Base-by-base conservation (phyloP, 1,139 yeast species). In the Hyphopichia burtonii region DNA sequence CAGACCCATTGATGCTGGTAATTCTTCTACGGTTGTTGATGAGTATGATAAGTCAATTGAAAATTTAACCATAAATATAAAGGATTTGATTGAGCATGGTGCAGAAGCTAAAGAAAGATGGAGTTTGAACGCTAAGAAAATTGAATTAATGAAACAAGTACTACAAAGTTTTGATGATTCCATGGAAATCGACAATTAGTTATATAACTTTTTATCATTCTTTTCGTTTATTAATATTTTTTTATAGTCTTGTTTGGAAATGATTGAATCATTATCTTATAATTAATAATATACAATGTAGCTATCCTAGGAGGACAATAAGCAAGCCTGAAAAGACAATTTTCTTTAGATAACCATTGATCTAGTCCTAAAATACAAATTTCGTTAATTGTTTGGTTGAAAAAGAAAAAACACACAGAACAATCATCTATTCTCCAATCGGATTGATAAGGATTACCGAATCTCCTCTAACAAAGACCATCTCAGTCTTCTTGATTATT, bases 401-500 rank as follows among this genome's bases (percentile, higher is more conserved):
- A 8, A n/a, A n/a, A n/a, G n/a, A n/a, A n/a, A n/a, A n/a, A n/a
- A n/a, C n/a, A n/a, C n/a, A n/a, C n/a, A n/a, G n/a, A 8, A 8
- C 5, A 20, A 20, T 20, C 5, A 28, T 22, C 41, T 47, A 58
- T 41, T 58, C 53, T 32, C 55, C 52, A 18, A 62, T 49, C 16
- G 78, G 76, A 45, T 88, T 82, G 46, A 88, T 81, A 54, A 90
- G 75, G 42, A 93, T 88, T 38, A 91, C 98, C 4, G 95, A 83
- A 65, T 93, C 98, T 16, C 99, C 99, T 69, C 99, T 82, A 17
- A 94, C 93, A 66, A 91, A 93, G 39, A 94, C 83, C 93, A 94
- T 87, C 45, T 88, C 96, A 18, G 90, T 79, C 46, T 75, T 73
- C 59, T 87, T 88, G 28, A 62, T 61, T 22, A 51, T 47, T 36